These are phyloP conservation scores for Wickerhamomyces strasburgensis DNA, from an alignment of 805 yeast species.

Conservation along the genomic window DNA sequence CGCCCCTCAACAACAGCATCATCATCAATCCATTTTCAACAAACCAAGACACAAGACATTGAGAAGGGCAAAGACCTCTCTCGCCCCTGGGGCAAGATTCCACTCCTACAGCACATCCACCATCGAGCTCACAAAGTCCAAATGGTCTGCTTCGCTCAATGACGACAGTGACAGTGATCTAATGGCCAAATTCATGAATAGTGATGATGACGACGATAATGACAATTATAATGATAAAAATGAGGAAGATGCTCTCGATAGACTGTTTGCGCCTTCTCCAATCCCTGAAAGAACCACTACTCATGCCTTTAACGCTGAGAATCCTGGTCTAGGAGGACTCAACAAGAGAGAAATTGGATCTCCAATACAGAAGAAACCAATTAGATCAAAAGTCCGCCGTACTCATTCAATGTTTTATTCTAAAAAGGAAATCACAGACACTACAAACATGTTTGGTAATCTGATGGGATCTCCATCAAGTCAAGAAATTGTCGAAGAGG, in stretches of 20 bases:
- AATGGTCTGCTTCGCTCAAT: constrained; percentile 3
- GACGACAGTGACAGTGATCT: constrained; percentile 7
- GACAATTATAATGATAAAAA: constrained; percentile 9
- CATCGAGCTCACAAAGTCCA: constrained; percentile 13
- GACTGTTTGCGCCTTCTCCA: constrained; percentile 26
- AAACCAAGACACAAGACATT: constrained; percentile 12
- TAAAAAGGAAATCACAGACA: constrained; percentile 40
- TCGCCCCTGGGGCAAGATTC: constrained; percentile 10
- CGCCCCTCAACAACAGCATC: too few species aligned
- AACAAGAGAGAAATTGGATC: constrained; percentile 32
- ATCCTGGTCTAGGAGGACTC: constrained; percentile 9
- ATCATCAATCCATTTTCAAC: constrained; percentile 3
- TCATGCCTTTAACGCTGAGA: constrained; percentile 9
- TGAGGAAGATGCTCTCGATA: constrained; percentile 16
- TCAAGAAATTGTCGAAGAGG: constrained; percentile 6
- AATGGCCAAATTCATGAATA: constrained; percentile 2
- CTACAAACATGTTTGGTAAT: constrained; percentile 29
- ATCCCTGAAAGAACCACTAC: constrained; percentile 14
- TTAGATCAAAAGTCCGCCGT: constrained; percentile 43
- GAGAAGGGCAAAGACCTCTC: constrained; percentile 21
- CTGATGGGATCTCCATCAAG: constrained; percentile 21
- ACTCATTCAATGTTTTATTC: constrained; percentile 67
- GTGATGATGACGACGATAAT: constrained; percentile 3
- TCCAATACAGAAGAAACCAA: constrained; percentile 32
- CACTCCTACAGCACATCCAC: constrained; percentile 19